phyloP scores from a whole-genome alignment of 345 rosid genomes.

The Rhodamnia argentea region DNA sequence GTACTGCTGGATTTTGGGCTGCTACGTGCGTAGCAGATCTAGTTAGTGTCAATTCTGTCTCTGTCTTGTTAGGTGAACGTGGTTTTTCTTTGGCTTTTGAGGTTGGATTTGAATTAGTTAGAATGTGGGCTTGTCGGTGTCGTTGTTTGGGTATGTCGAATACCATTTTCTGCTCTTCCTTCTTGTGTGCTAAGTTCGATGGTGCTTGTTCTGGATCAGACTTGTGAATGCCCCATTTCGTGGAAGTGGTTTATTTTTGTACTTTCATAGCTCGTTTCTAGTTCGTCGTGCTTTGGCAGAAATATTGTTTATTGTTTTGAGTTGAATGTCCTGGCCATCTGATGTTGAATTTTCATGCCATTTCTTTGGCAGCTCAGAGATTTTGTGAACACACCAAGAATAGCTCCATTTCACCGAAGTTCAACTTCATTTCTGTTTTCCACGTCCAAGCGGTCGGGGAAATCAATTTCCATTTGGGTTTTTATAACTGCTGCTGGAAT shows the following conservation, averaged over 20 bases:
- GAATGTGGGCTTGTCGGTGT: neutral
- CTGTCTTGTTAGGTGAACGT: neutral
- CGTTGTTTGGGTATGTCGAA: neutral
- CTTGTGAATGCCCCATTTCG: neutral
- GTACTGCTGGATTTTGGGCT: neutral
- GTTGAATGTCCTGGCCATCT: neutral
- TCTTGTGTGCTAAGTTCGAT: neutral
- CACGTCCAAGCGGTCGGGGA: neutral
- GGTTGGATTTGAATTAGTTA: neutral
- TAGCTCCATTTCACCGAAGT: neutral
- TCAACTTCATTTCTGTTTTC: neutral
- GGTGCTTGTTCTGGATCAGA: neutral
- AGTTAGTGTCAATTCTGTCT: neutral
- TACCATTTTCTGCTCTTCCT: neutral
- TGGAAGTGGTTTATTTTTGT: neutral
- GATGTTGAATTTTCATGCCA: neutral
- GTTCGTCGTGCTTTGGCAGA: neutral
- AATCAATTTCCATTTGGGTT: neutral
- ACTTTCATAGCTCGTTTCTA: neutral
- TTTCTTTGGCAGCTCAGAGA: neutral
- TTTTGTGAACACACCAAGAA: neutral
- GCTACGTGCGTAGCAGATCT: neutral
- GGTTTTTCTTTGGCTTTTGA: neutral
- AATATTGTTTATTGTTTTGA: neutral
- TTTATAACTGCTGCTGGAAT: neutral